These are phyloP conservation scores for Moricandia moricandioides DNA, from an alignment of 345 rosid species.

Conservation along the genomic window DNA sequence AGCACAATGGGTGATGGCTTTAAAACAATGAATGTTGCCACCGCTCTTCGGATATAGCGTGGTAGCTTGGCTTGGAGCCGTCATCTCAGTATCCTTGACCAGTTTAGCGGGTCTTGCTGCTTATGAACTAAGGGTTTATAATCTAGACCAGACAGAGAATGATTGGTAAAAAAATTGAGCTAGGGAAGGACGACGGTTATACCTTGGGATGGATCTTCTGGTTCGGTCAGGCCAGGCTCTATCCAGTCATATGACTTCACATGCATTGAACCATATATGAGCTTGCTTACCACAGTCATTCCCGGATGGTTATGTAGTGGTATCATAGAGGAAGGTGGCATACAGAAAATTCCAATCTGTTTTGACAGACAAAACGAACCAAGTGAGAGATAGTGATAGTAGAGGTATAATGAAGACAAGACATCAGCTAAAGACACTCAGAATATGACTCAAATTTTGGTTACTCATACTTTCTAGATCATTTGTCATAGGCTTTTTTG, in stretches of 20 bases:
- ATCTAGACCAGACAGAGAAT: not conserved
- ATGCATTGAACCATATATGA: conserved; percentile 81
- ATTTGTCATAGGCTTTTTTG: conserved; percentile 36
- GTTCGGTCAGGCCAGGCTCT: conserved; percentile 45
- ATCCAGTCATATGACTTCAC: conserved; percentile 92
- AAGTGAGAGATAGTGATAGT: not conserved
- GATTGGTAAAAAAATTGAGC: not conserved
- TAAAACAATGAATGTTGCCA: conserved; percentile 86
- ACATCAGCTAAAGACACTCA: conserved; percentile 12
- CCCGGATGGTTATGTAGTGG: conserved; percentile 99
- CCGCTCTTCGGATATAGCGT: conserved; percentile 71
- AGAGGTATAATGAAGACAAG: conserved; percentile 6
- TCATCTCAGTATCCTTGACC: conserved; percentile 68
- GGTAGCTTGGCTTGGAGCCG: conserved; percentile 61
- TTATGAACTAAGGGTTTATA: conserved; percentile 20
- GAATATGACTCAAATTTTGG: conserved; percentile 24
- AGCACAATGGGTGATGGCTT: conserved; percentile 73
- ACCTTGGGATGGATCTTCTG: conserved; percentile 69
- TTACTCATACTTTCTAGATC: conserved; percentile 37
- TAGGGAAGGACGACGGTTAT: not conserved
- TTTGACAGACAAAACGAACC: conserved; percentile 17
- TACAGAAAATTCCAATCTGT: conserved; percentile 96
- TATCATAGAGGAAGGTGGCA: conserved; percentile 85
- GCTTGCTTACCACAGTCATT: conserved; percentile 94
- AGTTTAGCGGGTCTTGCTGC: conserved; percentile 80